Evolutionary conservation across 2,329 filamentous ascomycete species (phyloP).

Genomic region (Colletotrichum euphorbiae): DNA sequence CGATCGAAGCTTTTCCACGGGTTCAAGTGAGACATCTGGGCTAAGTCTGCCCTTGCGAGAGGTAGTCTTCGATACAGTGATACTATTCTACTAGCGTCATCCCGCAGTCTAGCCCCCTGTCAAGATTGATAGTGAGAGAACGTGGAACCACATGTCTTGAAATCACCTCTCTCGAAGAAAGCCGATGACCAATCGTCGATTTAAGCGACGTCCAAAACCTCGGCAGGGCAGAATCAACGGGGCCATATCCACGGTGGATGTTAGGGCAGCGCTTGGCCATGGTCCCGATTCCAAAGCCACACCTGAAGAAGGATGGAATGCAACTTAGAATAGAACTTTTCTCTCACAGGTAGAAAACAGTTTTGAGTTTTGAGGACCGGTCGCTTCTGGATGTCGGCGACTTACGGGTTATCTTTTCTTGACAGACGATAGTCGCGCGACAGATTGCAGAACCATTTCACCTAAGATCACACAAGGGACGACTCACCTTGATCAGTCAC

Average conservation of each 20-base stretch:
- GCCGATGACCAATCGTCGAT: background rate
- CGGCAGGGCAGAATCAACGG: background rate
- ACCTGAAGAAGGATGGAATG: too few relatives aligned
- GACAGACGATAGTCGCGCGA: too few relatives aligned
- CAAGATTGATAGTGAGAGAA: constrained; percentile 17
- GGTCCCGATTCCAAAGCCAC: too few relatives aligned
- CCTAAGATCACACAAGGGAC: too few relatives aligned
- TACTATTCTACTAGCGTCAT: background rate
- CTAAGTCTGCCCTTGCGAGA: background rate
- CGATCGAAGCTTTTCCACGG: background rate
- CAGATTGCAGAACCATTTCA: too few relatives aligned
- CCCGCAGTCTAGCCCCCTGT: constrained; percentile 9
- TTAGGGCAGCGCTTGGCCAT: background rate
- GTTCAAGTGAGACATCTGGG: background rate
- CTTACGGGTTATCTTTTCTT: too few relatives aligned
- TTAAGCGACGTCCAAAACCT: background rate
- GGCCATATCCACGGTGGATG: background rate
- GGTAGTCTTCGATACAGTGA: background rate
- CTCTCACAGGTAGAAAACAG: too few relatives aligned
- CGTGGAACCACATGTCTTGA: constrained; percentile 19
- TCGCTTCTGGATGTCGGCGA: too few relatives aligned
- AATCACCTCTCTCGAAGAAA: background rate
- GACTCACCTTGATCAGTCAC: background rate
- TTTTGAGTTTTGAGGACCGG: too few relatives aligned
- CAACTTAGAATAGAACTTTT: too few relatives aligned